Base-by-base conservation (phyloP, 1,284 basidiomycete genomes). In the Albatrellus sp. region DNA sequence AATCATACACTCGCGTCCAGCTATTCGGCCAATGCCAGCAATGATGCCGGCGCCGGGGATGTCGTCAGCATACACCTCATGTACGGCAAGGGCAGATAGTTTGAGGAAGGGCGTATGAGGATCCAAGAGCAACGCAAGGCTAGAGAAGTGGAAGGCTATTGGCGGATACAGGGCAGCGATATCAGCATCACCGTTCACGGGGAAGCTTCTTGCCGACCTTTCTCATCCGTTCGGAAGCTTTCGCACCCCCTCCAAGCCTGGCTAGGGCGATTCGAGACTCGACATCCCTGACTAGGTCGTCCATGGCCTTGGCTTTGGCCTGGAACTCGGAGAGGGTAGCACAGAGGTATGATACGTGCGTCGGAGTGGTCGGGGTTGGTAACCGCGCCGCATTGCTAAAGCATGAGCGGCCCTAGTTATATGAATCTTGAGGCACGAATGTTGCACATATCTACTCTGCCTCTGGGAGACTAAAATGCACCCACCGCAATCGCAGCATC, bases 21-120 rank as follows among this genome's bases (percentile, higher is more conserved):
- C 75, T 41, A 96, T 81, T 45, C 80, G 67, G 34, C 79, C 79
- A 52, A 97, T 86, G 28, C 92, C 92, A 5, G 91, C 90, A 52
- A 97, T 87, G 47, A 97, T 75, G 13, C 92, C 92, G 1, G 89
- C 93, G 0, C 84, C 88, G 10, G 92, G 91, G 32, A 97, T 77
- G 37, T 70, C 66, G 53, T 92, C 80, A 5, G 77, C 70, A 58
- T 97, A 97, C 16, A 96, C 85, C 13, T 84, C 87, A 56, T 93
- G 80, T 10, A 86, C 92, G 16, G 92, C 92, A 5, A 94, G 66
- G 24, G 80, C 68, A 1, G 88, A 91, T 4, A 97, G 70, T 60
- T 97, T 93, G 20, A 97, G 66, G 60, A 96, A 97, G 0, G 93
- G 90, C 9, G 88, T 85, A 55, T 84, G 77, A 7, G 86, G 81